Evolutionary conservation across 306 rosid genomes (phyloP).

Genomic region (Datisca glomerata): DNA sequence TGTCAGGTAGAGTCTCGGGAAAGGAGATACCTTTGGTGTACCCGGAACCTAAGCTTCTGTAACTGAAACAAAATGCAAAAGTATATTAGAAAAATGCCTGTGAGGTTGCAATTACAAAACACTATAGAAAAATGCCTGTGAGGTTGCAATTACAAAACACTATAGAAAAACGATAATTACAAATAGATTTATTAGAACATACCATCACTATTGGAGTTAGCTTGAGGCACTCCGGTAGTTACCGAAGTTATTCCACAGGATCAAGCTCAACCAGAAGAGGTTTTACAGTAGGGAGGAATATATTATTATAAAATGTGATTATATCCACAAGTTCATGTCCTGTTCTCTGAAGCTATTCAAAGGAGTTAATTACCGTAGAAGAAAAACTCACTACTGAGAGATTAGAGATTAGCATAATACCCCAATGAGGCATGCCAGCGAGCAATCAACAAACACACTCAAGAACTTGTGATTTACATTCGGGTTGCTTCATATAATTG

Average conservation of each 20-base stretch:
- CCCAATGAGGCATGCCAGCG: slow-evolving; percentile 66
- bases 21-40: slow-evolving; percentile 83
- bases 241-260: slow-evolving; percentile 45
- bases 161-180: slow-evolving; percentile 3
- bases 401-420: slow-evolving; percentile 19
- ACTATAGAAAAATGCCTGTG: slow-evolving; percentile 9
- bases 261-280: slow-evolving; percentile 84
- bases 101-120: slow-evolving; percentile 7
- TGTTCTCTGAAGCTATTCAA: slow-evolving; percentile 50
- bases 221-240: slow-evolving; percentile 48
- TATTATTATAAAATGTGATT: slow-evolving; percentile 76
- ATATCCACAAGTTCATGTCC: slow-evolving; percentile 83
- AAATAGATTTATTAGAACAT: slow-evolving; percentile 9
- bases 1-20: slow-evolving; percentile 96
- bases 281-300: slow-evolving; percentile 79
- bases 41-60: slow-evolving; percentile 69
- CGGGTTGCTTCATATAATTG: slow-evolving; percentile 97
- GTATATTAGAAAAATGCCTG: slow-evolving; percentile 14
- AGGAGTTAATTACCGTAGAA: slow-evolving; percentile 4
- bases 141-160: too few species aligned
- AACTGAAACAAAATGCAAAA: slow-evolving; percentile 13
- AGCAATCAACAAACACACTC: slow-evolving; percentile 85
- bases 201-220: slow-evolving; percentile 54
- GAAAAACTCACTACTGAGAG: not conserved
- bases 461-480: slow-evolving; percentile 78